Evolutionary conservation across 2,329 filamentous ascomycete species (phyloP), one percentile per base, ranked within the genome.

Genomic region (Calonectria multiphialidica): DNA sequence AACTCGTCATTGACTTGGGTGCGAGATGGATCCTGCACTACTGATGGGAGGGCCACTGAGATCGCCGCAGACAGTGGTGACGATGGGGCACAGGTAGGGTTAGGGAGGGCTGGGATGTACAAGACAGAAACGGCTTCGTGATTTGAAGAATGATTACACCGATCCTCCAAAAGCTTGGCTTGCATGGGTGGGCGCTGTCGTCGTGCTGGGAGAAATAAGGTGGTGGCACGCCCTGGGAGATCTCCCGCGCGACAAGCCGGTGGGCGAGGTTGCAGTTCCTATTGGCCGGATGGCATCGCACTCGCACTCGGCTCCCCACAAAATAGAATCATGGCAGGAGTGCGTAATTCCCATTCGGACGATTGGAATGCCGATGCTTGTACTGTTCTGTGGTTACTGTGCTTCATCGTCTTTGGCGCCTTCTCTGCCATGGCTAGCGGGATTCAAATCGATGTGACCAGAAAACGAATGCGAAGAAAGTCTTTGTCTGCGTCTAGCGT

Each of bases 291-390:
- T 2, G 2, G 2, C 9, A 12, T 62, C 66, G 44, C 66, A 53
- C 57, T 68, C 66, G 66, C 63, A 66, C 45, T 65, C 63, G 63
- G 33, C 49, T 42, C 25, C 23, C 62, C 62, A 50, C 57, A 62
- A n/a, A 16, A 33, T 15, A 25, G 33, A 16, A 18, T 8, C 9
- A 18, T 23, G n/a, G 44, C 9, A n/a, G 44, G 42, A 47, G 44
- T 23, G 16, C 44, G n/a, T 12, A 23, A 21, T 10, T n/a, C 53
- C 35, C 21, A 10, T 62, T 62, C 57, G 57, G 57, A 62, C 57
- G 15, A 37, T 62, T 62, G 16, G 28, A 33, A 53, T 53, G 8
- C 35, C 53, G 35, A 25, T 59, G 33, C 7, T 16, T 30, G 2
- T 40, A 53, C 53, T 25, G 33, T 25, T 40, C 53, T 37, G 12